Evolutionary conservation across 129 eudicot genomes (phyloP).

Genomic region (Flaveria brownii): DNA sequence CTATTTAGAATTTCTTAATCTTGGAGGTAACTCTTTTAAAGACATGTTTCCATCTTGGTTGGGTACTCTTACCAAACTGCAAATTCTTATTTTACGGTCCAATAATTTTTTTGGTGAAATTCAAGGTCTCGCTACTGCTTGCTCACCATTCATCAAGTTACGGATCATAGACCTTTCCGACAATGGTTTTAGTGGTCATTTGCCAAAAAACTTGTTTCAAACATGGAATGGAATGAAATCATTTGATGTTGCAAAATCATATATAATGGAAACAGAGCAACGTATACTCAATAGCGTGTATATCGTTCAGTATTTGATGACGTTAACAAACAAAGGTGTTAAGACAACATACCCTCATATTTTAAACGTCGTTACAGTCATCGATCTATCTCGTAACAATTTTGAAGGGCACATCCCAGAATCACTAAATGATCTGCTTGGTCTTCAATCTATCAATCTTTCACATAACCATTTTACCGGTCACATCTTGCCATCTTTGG

Average conservation of each 20-base stretch:
- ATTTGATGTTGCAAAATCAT: background rate
- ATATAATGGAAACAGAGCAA: no score
- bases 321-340: slow-evolving; percentile 15
- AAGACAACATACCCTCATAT: background rate
- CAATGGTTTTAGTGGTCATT: slow-evolving; percentile 28
- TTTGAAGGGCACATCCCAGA: slow-evolving; percentile 35
- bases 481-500: background rate
- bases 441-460: slow-evolving; percentile 31
- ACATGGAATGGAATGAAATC: slow-evolving; percentile 30
- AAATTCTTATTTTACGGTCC: slow-evolving; percentile 13
- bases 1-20: background rate
- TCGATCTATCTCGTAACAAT: slow-evolving; percentile 40
- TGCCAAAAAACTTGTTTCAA: slow-evolving; percentile 13
- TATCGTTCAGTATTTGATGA: background rate
- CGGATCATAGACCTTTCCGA: slow-evolving; percentile 37
- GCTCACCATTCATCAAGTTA: slow-evolving; percentile 5
- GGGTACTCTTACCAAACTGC: slow-evolving; percentile 8
- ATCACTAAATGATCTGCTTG: slow-evolving; percentile 22
- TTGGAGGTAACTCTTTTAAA: slow-evolving; percentile 19
- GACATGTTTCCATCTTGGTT: slow-evolving; percentile 21
- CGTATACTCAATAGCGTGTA: no score
- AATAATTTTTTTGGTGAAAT: slow-evolving; percentile 19
- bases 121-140: background rate
- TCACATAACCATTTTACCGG: slow-evolving; percentile 34
- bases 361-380: background rate